phyloP scores from a whole-genome alignment of 768 basidiomycete species.

The Russula sp. region DNA sequence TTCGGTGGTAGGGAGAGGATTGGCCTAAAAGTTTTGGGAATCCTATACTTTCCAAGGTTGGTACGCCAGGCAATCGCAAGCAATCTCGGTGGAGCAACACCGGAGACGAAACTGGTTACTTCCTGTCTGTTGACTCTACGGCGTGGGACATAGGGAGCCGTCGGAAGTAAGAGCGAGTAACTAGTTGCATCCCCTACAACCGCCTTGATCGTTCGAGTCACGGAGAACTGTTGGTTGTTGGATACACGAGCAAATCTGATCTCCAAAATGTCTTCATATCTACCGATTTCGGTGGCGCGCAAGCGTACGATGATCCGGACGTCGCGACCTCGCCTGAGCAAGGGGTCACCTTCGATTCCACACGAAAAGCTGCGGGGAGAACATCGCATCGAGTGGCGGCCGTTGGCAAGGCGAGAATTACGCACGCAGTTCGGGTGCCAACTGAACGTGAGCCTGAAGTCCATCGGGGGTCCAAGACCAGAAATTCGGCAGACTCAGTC shows the following conservation, averaged over 20 bases:
- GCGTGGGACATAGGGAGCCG: neutral
- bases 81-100: neutral
- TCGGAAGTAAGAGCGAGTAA: neutral
- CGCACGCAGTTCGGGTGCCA: neutral
- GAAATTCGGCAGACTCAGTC: neutral
- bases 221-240: neutral
- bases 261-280: slow-evolving; percentile 10
- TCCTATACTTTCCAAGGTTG: neutral
- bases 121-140: neutral
- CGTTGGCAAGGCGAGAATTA: neutral
- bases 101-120: neutral
- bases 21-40: neutral
- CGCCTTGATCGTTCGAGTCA: slow-evolving; percentile 5
- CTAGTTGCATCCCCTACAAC: neutral
- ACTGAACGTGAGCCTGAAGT: neutral
- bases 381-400: neutral
- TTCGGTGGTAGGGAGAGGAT: neutral
- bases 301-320: neutral
- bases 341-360: slow-evolving; percentile 1
- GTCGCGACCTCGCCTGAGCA: neutral
- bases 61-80: slow-evolving; percentile 3
- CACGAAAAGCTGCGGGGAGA: neutral
- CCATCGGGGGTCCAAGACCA: slow-evolving; percentile 10
- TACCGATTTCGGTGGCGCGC: neutral
- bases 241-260: slow-evolving; percentile 2